Evolutionary conservation across 345 rosid species (phyloP), one percentile per base, ranked within the genome.

Genomic region (Toxicodendron radicans): DNA sequence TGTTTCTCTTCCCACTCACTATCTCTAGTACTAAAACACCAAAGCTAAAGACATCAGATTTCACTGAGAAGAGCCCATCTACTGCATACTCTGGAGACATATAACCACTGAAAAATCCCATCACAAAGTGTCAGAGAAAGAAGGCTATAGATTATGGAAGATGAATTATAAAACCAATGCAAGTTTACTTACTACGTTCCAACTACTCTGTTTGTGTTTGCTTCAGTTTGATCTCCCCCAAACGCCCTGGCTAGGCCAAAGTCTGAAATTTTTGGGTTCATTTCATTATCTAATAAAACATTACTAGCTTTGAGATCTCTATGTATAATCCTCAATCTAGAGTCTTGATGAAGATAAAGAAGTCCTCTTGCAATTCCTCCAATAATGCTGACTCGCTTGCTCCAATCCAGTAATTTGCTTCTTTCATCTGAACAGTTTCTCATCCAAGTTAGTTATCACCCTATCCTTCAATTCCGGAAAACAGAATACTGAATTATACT

Each of bases 241-340:
- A 86, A 86, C 30, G 73, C 73, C 68, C 84, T 75, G 45, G 89
- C 85, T 77, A 86, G 53, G 43, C 87, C 89, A 4, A 86, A 86
- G 45, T 86, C 89, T 2, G 83, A 86, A 61, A 86, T 81, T 69
- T 86, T 86, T 0, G 89, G 89, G n/a, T 72, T 81, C 82, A 84
- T 67, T 10, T 80, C 74, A 18, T 43, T 41, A 23, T 85, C 86
- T 3, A 85, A 75, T 6, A 85, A 74, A 24, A 85, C 60, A 61
- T 85, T 86, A 74, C 87, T 83, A 2, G 85, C 78, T 68, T 86
- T 83, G 11, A 86, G 74, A 71, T 86, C 79, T 71, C 79, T 68
- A 10, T 80, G 75, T 24, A 76, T 64, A 4, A 80, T 76, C 45
- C 64, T 48, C 20, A 72, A 52, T 73, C 75, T 72, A 1, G 80